Base-by-base conservation (phyloP, 169 alveolate genomes). In the Eimeria mitis region DNA sequence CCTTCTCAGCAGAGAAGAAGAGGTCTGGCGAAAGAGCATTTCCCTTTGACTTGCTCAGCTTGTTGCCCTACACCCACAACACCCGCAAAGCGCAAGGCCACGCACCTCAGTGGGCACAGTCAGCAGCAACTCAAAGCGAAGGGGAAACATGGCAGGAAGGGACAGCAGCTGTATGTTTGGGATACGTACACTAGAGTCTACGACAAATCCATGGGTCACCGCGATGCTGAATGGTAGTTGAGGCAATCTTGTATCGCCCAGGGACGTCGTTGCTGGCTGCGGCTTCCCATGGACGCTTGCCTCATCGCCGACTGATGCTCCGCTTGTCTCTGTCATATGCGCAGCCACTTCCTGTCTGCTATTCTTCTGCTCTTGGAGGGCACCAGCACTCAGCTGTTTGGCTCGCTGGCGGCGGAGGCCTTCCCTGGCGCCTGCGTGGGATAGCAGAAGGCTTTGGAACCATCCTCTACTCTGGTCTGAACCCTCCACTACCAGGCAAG, bases 1-100 rank as follows among this genome's bases (percentile, higher is more conserved):
- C 65, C 63, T 40, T 59, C 19, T 87, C 92, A 28, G 92, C 84
- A 31, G 96, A n/a, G 92, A 92, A 92, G 63, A 92, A 92, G 63
- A 78, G 56, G 42, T 70, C 78, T 13, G 96, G 96, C 89, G 98
- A 99, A 40, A 99, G 97, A 31, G 98, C 99, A 96, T 98, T 99
- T 85, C 99, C 99, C 94, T 97, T 95, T 47, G 99, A 97, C 97
- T 99, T 99, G 75, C 99, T 97, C 99, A 99, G 98, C 95, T 99
- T 99, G 71, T 98, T 97, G 75, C 99, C 99, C 96, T 98, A 98
- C 52, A 61, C 37, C 52, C 87, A 61, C n/a, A 21, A 90, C 73
- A 42, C 68, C 83, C 71, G 59, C 65, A 42, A 25, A 37, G 16
- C 54, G 47, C 92, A 34, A n/a, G 23, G 56, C 37, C 49, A 28